Conservation (phyloP, 495 filamentous ascomycete species). For the Lasiosphaeria hispida region DNA sequence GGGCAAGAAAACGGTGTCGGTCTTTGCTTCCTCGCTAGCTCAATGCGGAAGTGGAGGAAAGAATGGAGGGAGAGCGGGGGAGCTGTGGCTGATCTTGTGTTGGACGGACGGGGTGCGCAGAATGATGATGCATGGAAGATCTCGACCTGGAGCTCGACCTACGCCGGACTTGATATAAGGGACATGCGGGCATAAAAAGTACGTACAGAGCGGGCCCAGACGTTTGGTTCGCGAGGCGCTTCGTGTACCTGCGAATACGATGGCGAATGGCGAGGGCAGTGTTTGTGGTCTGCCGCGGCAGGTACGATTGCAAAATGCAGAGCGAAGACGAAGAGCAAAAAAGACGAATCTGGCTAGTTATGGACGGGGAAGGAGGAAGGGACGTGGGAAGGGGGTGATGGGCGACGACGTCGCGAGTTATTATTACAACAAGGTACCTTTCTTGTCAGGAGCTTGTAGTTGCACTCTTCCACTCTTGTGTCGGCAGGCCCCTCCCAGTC, state of each 20-base stretch:
- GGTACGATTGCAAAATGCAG: not conserved
- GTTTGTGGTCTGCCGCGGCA: not conserved
- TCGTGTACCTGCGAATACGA: not conserved
- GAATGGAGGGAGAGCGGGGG: not conserved
- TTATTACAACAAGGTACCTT: not conserved
- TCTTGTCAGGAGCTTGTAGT: not conserved
- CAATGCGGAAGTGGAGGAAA: conserved; percentile 7
- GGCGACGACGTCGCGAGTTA: conserved; percentile 2
- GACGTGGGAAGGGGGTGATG: not conserved
- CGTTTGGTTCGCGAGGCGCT: too few species aligned
- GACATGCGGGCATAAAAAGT: too few species aligned
- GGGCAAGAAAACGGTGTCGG: not conserved
- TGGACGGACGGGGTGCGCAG: conserved; percentile 7
- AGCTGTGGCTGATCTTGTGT: conserved; percentile 8
- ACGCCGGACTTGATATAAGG: too few species aligned
- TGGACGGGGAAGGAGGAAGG: not conserved
- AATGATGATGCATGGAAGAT: not conserved
- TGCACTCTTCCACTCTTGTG: not conserved
- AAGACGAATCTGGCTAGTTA: not conserved
- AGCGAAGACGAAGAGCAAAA: not conserved
- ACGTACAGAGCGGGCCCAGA: too few species aligned
- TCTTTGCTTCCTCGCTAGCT: conserved; percentile 2
- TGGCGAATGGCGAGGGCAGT: not conserved
- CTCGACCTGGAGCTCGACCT: too few species aligned
- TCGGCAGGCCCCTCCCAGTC: conserved; percentile 1